Percentiles rank a stretch among this genome's conserved stretches.
phyloP scores from a whole-genome alignment of 2,329 filamentous ascomycete species.

The Aureobasidium pullulans region DNA sequence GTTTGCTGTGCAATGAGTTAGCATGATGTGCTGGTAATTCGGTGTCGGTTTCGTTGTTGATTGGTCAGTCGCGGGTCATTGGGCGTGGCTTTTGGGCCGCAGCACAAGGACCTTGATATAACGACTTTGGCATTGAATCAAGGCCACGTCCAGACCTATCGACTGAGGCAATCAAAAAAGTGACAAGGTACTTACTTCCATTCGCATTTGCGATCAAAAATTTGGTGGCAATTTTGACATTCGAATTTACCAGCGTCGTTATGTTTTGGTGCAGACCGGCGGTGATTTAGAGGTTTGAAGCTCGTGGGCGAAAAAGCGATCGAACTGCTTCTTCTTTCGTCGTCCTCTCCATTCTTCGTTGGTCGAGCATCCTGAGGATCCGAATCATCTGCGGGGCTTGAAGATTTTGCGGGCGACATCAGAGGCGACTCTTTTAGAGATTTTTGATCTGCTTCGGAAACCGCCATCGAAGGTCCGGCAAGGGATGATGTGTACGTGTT shows the following conservation, averaged over 20 bases:
- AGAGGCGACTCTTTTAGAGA: neutral
- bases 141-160: neutral
- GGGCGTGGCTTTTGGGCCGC: neutral
- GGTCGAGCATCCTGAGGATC: neutral
- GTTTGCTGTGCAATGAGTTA: constrained; percentile 57
- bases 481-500: neutral
- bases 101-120: neutral
- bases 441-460: neutral
- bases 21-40: constrained; percentile 9
- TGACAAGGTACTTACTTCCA: constrained; percentile 65
- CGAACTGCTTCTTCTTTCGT: neutral
- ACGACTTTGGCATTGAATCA: no score
- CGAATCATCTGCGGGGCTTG: neutral
- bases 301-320: neutral
- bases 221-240: constrained; percentile 9
- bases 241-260: constrained; percentile 6
- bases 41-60: neutral
- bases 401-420: constrained; percentile 5
- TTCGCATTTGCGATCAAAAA: constrained; percentile 79
- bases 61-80: neutral
- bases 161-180: neutral
- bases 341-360: neutral
- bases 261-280: neutral
- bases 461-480: neutral
- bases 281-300: neutral